phyloP scores from a whole-genome alignment of 345 rosid species.

The Punica granatum region DNA sequence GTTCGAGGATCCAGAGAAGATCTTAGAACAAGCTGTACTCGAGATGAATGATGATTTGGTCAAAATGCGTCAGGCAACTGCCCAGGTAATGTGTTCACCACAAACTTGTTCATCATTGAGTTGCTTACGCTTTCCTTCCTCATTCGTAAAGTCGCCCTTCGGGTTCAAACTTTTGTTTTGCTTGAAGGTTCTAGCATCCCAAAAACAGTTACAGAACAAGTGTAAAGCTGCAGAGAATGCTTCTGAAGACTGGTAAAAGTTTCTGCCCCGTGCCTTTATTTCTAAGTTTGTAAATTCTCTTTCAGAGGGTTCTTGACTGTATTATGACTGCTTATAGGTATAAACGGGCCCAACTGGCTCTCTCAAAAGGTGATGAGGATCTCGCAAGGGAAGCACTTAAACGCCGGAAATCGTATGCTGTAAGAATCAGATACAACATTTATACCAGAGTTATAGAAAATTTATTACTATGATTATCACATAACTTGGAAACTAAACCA shows the following conservation, averaged over 20 bases:
- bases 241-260: slow-evolving; percentile 63
- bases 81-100: slow-evolving; percentile 34
- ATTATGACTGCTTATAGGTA: slow-evolving; percentile 37
- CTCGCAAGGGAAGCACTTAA: slow-evolving; percentile 83
- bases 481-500: not conserved
- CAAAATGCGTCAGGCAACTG: slow-evolving; percentile 83
- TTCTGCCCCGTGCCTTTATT: not conserved
- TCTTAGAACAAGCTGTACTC: slow-evolving; percentile 64
- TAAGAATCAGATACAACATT: slow-evolving; percentile 18
- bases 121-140: not conserved
- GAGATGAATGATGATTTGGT: slow-evolving; percentile 72
- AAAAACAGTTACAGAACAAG: slow-evolving; percentile 66
- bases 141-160: not conserved
- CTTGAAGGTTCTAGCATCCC: slow-evolving; percentile 65
- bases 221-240: slow-evolving; percentile 57
- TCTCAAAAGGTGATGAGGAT: slow-evolving; percentile 67
- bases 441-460: no score
- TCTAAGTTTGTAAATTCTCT: not conserved
- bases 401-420: slow-evolving; percentile 58
- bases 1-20: slow-evolving; percentile 78
- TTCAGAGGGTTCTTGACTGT: slow-evolving; percentile 7
- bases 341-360: slow-evolving; percentile 69
- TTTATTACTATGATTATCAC: not conserved
- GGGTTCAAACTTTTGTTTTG: not conserved
- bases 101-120: not conserved